Percentiles rank a stretch among this genome's conserved stretches.
Conservation (phyloP, 345 rosid species). For the Geranium brycei region DNA sequence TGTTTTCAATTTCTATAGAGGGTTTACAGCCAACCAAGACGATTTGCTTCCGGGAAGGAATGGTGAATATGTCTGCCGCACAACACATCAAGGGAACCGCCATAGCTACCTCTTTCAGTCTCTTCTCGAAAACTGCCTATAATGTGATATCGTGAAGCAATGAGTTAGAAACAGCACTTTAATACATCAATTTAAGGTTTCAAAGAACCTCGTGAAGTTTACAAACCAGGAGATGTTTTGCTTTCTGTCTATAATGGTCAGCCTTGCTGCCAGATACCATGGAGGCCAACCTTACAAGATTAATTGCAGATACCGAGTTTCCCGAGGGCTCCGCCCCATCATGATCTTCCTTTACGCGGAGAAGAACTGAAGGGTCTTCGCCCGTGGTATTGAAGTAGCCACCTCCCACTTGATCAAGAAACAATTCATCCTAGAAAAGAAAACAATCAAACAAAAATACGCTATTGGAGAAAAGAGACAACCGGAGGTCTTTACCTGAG, state of each 20-base stretch:
- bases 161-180: not conserved
- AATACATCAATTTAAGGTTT: not conserved
- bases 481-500: conserved; percentile 38
- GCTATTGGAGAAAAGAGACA: too few relatives aligned
- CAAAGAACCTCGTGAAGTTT: not conserved
- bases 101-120: conserved; percentile 69
- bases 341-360: conserved; percentile 90
- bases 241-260: conserved; percentile 40
- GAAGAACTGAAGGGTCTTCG: conserved; percentile 79
- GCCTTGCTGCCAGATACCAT: conserved; percentile 45
- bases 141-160: not conserved
- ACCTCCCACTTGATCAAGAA: conserved; percentile 81
- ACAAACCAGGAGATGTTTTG: conserved; percentile 59
- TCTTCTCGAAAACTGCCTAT: conserved; percentile 73
- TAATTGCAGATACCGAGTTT: conserved; percentile 74
- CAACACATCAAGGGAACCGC: conserved; percentile 92
- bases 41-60: conserved; percentile 52
- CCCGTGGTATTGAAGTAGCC: conserved; percentile 83
- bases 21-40: conserved; percentile 53
- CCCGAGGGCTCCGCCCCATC: conserved; percentile 99
- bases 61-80: conserved; percentile 56
- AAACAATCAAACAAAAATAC: not conserved
- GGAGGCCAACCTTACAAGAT: conserved; percentile 72
- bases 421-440: conserved; percentile 62
- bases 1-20: conserved; percentile 37